Percentiles rank a stretch among this genome's conserved stretches.
These are phyloP conservation scores for Sarocladium oryzae DNA, from an alignment of 2,329 filamentous ascomycete species.

Conservation along the genomic window DNA sequence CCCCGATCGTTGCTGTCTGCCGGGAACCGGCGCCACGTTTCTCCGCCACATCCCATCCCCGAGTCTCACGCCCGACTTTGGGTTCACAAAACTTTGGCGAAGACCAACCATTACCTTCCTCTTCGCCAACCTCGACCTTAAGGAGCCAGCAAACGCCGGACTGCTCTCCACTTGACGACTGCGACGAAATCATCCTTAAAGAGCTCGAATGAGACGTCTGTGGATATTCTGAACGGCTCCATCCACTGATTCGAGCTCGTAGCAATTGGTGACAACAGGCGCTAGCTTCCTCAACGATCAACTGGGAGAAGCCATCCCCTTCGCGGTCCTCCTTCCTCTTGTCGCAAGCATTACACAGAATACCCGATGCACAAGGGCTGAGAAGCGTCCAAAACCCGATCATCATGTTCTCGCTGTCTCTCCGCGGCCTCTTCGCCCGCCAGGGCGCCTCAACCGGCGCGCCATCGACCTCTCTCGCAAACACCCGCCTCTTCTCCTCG, in stretches of 20 bases:
- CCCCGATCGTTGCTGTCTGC: too few species aligned
- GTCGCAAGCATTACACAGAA: too few species aligned
- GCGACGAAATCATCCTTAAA: neutral
- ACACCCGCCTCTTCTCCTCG: constrained; percentile 20
- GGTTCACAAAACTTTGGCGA: neutral
- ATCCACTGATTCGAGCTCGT: too few species aligned
- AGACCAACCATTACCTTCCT: neutral
- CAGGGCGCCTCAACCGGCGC: neutral
- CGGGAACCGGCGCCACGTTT: constrained; percentile 1
- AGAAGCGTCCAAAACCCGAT: too few species aligned
- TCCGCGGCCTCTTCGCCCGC: neutral
- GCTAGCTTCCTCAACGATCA: too few species aligned
- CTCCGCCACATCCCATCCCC: neutral
- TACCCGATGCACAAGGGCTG: too few species aligned
- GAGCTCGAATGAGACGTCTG: too few species aligned
- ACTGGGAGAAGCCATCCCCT: too few species aligned
- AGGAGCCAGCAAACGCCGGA: neutral
- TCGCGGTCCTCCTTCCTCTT: too few species aligned
- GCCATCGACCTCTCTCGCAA: neutral
- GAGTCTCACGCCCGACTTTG: neutral
- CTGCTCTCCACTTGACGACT: neutral
- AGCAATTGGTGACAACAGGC: too few species aligned
- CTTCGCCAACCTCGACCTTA: neutral
- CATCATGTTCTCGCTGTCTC: neutral
- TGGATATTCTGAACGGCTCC: too few species aligned